Evolutionary conservation across 208 protist genomes (phyloP).

Genomic region (Herpetomonas muscarum): DNA sequence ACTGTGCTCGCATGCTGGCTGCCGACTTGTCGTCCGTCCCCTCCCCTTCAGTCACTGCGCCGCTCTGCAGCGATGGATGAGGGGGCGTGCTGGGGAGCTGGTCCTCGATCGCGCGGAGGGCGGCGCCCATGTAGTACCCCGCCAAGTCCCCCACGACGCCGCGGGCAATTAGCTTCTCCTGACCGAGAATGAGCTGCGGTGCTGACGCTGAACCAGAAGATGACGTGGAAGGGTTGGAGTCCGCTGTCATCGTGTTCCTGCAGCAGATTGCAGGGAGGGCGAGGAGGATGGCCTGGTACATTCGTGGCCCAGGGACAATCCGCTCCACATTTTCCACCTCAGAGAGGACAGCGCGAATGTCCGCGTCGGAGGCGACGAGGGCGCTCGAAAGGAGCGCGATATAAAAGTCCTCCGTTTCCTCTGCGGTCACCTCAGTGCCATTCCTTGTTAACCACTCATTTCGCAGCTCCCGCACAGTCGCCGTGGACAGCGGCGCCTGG

Average conservation of each 20-base stretch:
- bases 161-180: slow-evolving; percentile 17
- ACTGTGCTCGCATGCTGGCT: slow-evolving; percentile 5
- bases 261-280: neutral
- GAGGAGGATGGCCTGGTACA: neutral
- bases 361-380: slow-evolving; percentile 18
- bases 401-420: slow-evolving; percentile 41
- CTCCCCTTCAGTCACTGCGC: neutral
- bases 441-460: neutral
- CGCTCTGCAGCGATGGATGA: neutral
- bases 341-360: slow-evolving; percentile 45
- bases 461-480: slow-evolving; percentile 4
- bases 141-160: slow-evolving; percentile 36
- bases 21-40: slow-evolving; percentile 17
- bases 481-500: neutral
- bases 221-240: neutral
- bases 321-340: slow-evolving; percentile 26
- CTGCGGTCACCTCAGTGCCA: neutral
- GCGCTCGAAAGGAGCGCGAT: slow-evolving; percentile 38
- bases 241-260: too few species aligned
- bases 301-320: neutral
- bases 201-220: neutral
- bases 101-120: slow-evolving; percentile 10
- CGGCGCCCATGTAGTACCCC: slow-evolving; percentile 70
- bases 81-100: neutral
- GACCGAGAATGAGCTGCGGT: slow-evolving; percentile 18